phyloP scores from a whole-genome alignment of 139 green algal genomes.

The Mesotaenium endlicherianum region DNA sequence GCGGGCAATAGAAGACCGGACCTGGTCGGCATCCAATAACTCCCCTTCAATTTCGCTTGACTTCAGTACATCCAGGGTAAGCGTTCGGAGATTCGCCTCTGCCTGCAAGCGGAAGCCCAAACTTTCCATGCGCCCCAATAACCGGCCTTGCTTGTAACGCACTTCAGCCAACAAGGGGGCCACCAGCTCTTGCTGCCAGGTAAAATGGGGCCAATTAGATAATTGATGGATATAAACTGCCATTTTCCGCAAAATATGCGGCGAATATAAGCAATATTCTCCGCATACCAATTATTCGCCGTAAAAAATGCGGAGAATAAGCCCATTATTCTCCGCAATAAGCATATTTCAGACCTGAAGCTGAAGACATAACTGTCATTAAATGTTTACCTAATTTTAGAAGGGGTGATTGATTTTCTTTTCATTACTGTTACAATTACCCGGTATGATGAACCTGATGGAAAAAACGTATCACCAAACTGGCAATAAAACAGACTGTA shows the following conservation, averaged over 20 bases:
- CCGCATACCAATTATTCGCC: no score
- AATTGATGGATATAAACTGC: not conserved
- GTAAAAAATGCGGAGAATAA: not conserved
- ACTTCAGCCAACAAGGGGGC: not conserved
- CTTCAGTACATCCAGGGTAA: not conserved
- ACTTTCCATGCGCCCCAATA: not conserved
- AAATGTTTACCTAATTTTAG: no score
- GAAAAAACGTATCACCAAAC: no score
- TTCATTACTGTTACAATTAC: no score
- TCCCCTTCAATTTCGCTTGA: not conserved
- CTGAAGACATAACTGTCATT: no score
- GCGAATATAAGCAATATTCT: not conserved
- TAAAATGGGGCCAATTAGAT: not conserved
- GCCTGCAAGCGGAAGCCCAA: not conserved
- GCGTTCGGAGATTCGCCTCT: not conserved
- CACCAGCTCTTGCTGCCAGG: not conserved
- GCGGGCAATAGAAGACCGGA: not conserved
- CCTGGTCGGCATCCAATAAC: not conserved
- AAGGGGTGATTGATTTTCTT: no score
- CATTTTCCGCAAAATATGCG: not conserved
- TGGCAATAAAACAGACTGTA: no score
- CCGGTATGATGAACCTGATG: no score
- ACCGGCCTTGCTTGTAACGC: not conserved
- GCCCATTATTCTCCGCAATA: not conserved
- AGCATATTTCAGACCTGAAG: no score